A percentile compares a stretch with the other conserved stretches of the same genome.
phyloP scores from a whole-genome alignment of 106 monocot species.

The Acanthochlamys bracteata region DNA sequence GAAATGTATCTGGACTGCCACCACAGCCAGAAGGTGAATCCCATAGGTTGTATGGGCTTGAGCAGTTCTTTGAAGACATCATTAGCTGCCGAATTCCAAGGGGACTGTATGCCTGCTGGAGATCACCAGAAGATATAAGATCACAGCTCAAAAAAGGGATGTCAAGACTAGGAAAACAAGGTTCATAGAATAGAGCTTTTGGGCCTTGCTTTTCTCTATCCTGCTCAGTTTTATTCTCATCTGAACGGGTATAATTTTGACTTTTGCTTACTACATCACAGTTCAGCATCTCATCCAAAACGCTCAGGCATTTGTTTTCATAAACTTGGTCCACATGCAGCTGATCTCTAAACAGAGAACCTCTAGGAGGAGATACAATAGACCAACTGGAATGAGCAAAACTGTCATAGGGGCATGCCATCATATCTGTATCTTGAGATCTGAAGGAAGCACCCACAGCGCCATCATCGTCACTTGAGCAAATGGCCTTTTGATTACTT shows the following conservation, averaged over 20 bases:
- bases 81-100: constrained; percentile 84
- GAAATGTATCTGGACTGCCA: constrained; percentile 43
- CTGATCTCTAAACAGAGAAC: constrained; percentile 1
- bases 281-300: constrained; percentile 1
- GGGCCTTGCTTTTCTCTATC: constrained; percentile 9
- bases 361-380: constrained; percentile 7
- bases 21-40: constrained; percentile 64
- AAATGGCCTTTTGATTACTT: constrained; percentile 11
- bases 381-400: constrained; percentile 15
- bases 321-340: constrained; percentile 5
- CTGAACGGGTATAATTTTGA: constrained; percentile 7
- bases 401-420: constrained; percentile 18
- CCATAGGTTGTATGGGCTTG: constrained; percentile 45
- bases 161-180: constrained; percentile 73
- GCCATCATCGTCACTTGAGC: constrained; percentile 9
- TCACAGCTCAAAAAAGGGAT: constrained; percentile 92
- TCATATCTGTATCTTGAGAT: constrained; percentile 24
- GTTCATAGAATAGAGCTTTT: constrained; percentile 73
- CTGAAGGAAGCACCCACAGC: constrained; percentile 4
- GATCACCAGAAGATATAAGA: constrained; percentile 51
- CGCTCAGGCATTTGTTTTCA: constrained; percentile 17
- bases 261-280: neutral
- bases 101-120: constrained; percentile 83
- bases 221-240: constrained; percentile 20
- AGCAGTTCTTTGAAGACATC: constrained; percentile 45